A percentile compares a stretch with the other conserved stretches of the same genome.
Evolutionary conservation across 73 alveolate genomes (phyloP).

Genomic region (Paramecium primaurelia): DNA sequence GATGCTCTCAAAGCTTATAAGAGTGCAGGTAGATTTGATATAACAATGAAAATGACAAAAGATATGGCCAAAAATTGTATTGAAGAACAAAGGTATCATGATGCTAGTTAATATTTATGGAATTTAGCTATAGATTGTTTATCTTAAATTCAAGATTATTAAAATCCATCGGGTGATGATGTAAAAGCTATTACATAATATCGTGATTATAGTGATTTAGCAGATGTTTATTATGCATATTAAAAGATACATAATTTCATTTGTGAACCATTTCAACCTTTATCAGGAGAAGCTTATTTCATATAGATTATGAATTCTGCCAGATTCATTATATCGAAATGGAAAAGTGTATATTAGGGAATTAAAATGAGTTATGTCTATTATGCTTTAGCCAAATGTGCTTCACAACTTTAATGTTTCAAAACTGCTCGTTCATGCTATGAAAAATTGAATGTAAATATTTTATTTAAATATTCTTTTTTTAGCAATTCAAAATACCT

Average conservation of each 20-base stretch:
- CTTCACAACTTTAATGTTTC: background rate
- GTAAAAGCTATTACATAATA: background rate
- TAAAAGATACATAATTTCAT: slow-evolving; percentile 30
- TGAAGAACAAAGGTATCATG: slow-evolving; percentile 44
- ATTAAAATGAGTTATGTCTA: slow-evolving; percentile 52
- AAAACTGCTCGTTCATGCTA: slow-evolving; percentile 55
- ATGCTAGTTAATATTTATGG: slow-evolving; percentile 54
- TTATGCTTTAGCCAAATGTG: slow-evolving; percentile 40
- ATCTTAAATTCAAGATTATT: background rate
- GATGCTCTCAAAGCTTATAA: slow-evolving; percentile 59
- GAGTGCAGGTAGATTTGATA: slow-evolving; percentile 48
- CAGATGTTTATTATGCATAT: slow-evolving; percentile 42
- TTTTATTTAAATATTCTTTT: background rate
- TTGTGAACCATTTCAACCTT: slow-evolving; percentile 58
- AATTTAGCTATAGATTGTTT: slow-evolving; percentile 51
- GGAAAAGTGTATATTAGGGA: slow-evolving; percentile 44
- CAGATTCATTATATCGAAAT: slow-evolving; percentile 24
- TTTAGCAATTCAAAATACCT: slow-evolving; percentile 54
- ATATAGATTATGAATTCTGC: slow-evolving; percentile 57
- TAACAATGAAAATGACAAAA: slow-evolving; percentile 53
- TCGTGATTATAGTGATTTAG: background rate
- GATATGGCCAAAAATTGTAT: slow-evolving; percentile 53
- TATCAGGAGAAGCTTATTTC: slow-evolving; percentile 49
- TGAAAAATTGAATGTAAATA: slow-evolving; percentile 41
- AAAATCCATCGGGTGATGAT: slow-evolving; percentile 12